Evolutionary conservation across 768 basidiomycete species (phyloP), one percentile per base, ranked within the genome.

Genomic region (Scleroderma citrinum): DNA sequence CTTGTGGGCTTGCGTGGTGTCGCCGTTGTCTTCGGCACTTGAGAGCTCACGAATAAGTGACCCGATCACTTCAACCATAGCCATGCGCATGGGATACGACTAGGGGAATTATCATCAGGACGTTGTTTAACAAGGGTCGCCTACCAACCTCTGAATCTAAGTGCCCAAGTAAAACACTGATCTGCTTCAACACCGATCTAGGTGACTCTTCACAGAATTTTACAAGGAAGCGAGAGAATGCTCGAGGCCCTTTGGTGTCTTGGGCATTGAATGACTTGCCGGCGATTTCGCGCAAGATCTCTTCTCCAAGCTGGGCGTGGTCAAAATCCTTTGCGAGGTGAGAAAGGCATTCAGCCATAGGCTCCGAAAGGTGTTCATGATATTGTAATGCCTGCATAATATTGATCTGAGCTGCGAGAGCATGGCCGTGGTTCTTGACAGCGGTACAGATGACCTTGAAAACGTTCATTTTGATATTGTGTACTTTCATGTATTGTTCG

Each of bases 1-100:
- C 58, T 89, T 89, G 63, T 84, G 72, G 1, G 58, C 56, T 35
- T 68, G 66, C 5, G 67, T 67, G 36, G 76, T 74, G 43, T 75
- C 72, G 46, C 74, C 61, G 19, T 71, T 70, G 36, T 77, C 76
- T 17, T 69, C 65, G 3, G 80, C 75, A 17, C 68, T 61, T 0
- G 87, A 81, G 12, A 97, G 78, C 55, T 97, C 90, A 38, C 76
- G 74, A 61, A 98, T 92, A 52, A 98, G 80, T 50, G 75, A 72
- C 5, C 91, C 92, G 35, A 98, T 81, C 49, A 94, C 78, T 63
- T 98, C 95, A 44, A 99, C 80, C 48, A 99, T 76, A 1, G 92
- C 91, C 72, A 92, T 87, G 36, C 96, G 91, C 83, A 99, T 93
- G 0, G 93, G 90, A 62, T 98, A 96, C 0, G 93, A 85, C 92